These are phyloP conservation scores for Mortierella sp. DNA, from an alignment of 371 early-diverging fungal genomes.

Conservation along the genomic window DNA sequence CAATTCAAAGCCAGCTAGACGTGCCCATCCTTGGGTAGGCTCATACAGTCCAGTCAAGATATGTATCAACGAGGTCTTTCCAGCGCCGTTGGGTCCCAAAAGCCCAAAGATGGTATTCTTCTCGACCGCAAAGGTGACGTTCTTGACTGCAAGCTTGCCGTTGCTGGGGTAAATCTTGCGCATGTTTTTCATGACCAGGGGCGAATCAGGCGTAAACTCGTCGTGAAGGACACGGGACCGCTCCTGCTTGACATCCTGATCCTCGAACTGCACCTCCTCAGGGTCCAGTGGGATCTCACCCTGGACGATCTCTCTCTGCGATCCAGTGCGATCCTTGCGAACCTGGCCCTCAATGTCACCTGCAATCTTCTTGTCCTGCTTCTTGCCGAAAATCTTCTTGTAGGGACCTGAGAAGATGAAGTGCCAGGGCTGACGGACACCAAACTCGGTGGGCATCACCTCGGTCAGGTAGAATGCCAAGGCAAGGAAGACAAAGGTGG, in stretches of 20 bases:
- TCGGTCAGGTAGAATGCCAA: conserved; percentile 66
- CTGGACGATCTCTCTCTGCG: conserved; percentile 34
- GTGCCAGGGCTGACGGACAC: conserved; percentile 75
- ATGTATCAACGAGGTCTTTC: conserved; percentile 77
- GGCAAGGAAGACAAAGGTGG: conserved; percentile 62
- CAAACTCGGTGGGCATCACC: conserved; percentile 75
- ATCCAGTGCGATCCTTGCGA: conserved; percentile 37
- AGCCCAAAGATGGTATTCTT: conserved; percentile 72
- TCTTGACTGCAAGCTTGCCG: conserved; percentile 75
- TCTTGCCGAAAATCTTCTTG: conserved; percentile 43
- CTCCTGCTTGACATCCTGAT: conserved; percentile 73
- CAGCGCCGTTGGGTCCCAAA: conserved; percentile 72
- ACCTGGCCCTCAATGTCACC: conserved; percentile 37
- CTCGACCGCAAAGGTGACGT: conserved; percentile 77
- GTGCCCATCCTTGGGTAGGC: conserved; percentile 71
- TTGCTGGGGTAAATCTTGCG: conserved; percentile 70
- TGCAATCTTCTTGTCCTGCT: conserved; percentile 16
- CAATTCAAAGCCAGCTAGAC: conserved; percentile 73
- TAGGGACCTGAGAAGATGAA: conserved; percentile 68
- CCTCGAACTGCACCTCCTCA: conserved; percentile 65
- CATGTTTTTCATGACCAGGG: conserved; percentile 70
- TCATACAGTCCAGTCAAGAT: conserved; percentile 78
- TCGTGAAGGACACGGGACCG: conserved; percentile 62
- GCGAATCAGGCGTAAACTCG: conserved; percentile 54
- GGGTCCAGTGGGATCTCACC: conserved; percentile 55